A percentile compares a stretch with the other conserved stretches of the same genome.
These are phyloP conservation scores for Crithidia expoeki DNA, from an alignment of 208 protist species.

Conservation along the genomic window DNA sequence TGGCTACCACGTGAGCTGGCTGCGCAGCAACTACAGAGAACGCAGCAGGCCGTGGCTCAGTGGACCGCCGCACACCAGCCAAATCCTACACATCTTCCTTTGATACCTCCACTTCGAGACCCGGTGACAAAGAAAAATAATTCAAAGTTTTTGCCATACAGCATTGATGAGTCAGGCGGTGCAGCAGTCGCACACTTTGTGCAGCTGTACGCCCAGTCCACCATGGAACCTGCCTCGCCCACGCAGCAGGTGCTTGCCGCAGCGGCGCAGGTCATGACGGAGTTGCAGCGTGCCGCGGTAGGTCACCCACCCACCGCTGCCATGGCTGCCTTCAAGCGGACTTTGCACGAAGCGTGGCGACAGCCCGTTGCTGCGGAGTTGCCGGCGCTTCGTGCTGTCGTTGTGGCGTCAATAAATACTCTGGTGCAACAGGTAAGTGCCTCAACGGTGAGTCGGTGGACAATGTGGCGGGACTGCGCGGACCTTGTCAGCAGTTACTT, in stretches of 20 bases:
- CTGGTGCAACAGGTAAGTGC: slow-evolving; percentile 58
- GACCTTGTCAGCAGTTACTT: slow-evolving; percentile 41
- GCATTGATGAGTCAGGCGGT: slow-evolving; percentile 2
- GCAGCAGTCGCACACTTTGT: slow-evolving; percentile 5
- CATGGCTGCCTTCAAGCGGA: slow-evolving; percentile 27
- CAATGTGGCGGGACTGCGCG: slow-evolving; percentile 68
- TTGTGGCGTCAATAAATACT: slow-evolving; percentile 46
- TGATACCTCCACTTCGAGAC: background rate
- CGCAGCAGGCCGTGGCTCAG: slow-evolving; percentile 22
- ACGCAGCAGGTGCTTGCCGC: slow-evolving; percentile 11
- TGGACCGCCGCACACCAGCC: slow-evolving; percentile 1
- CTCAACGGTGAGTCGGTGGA: slow-evolving; percentile 46
- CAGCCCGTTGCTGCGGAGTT: background rate
- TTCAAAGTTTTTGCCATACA: background rate
- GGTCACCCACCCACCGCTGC: slow-evolving; percentile 24
- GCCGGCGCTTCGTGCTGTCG: slow-evolving; percentile 6
- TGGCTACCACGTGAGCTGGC: slow-evolving; percentile 32
- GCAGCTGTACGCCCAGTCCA: slow-evolving; percentile 6
- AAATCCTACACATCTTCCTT: background rate
- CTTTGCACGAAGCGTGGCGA: slow-evolving; percentile 19
- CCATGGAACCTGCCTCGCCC: background rate
- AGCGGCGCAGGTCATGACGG: slow-evolving; percentile 23
- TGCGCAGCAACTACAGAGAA: slow-evolving; percentile 9
- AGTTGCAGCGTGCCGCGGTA: slow-evolving; percentile 20
- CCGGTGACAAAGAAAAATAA: background rate